Evolutionary conservation across 2,329 filamentous ascomycete species (phyloP).

Genomic region (Beauveria sp.): DNA sequence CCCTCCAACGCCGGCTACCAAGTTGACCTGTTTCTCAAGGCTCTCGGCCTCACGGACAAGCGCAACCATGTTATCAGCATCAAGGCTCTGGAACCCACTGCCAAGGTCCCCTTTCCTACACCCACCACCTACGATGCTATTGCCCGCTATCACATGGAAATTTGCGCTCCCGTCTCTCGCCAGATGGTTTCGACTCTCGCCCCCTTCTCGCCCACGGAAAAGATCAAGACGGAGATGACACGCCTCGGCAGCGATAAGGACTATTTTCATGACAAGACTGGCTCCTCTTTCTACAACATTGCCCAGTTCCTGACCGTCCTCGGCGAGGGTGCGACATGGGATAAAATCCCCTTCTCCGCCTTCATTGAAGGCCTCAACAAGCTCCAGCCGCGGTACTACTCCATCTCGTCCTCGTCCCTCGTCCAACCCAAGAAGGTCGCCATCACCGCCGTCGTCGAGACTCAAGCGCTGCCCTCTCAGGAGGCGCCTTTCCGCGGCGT

Average conservation of each 20-base stretch:
- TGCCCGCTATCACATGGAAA: constrained; percentile 92
- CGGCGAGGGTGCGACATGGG: constrained; percentile 68
- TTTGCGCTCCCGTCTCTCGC: constrained; percentile 89
- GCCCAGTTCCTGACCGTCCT: constrained; percentile 72
- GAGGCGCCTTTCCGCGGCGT: constrained; percentile 83
- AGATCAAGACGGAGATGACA: constrained; percentile 77
- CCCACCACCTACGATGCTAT: constrained; percentile 95
- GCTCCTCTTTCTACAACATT: constrained; percentile 78
- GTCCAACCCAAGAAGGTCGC: constrained; percentile 94
- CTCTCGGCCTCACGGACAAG: constrained; percentile 70
- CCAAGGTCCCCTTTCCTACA: constrained; percentile 95
- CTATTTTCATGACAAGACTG: constrained; percentile 83
- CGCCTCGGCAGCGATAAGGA: constrained; percentile 90
- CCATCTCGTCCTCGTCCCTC: constrained; percentile 92
- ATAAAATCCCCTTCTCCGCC: constrained; percentile 82
- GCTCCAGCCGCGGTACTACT: constrained; percentile 97
- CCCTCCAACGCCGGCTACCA: constrained; percentile 90
- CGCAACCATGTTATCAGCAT: constrained; percentile 76
- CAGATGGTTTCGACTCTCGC: constrained; percentile 86
- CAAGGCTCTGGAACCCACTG: constrained; percentile 87
- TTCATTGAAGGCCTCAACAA: constrained; percentile 91
- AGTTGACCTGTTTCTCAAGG: constrained; percentile 79
- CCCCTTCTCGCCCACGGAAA: constrained; percentile 80
- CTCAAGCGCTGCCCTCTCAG: constrained; percentile 67
- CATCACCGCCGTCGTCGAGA: constrained; percentile 91